Base-by-base conservation (phyloP, 164 flowering plant species). In the Tinospora cordifolia region DNA sequence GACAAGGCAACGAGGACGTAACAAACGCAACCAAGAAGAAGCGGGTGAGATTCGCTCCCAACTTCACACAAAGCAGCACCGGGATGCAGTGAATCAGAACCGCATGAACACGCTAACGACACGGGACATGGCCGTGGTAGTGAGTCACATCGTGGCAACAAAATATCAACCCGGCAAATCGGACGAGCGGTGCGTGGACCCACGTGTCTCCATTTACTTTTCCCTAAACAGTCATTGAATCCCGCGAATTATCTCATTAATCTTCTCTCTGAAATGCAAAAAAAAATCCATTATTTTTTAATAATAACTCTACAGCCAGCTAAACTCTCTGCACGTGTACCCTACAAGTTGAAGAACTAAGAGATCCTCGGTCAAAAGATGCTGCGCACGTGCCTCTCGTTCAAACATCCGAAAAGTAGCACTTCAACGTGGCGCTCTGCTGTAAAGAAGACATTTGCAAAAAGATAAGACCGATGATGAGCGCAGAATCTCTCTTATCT, bases 381-480 rank as follows among this genome's bases (percentile, higher is more conserved):
- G 30, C 69, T 66, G 69, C 69, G 69, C 57, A 66, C 57, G 69
- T 66, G 57, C 57, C 14, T 40, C 51, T 0, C 21, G 30, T 57
- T 66, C 69, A 66, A 66, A 66, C 34, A 66, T 44, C 38, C 19
- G 2, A 44, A 66, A 41, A 26, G 15, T 5, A 24, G 30, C 12
- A 6, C 44, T 44, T 21, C 17, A 21, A 62, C n/a, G 65, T 62
- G 65, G 14, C 39, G 36, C 14, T 62, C 38, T 9, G 65, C 65
- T 62, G 65, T 41, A 41, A 25, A 41, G 68, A 40, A 30, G 6
- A 41, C 5, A 26, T 6, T 12, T 36, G 47, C 22, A 6, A 39
- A 65, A 39, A 65, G 68, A 66, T 66, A 41, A 66, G 68, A 26
- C 7, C 27, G 66, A 64, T 64, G 65, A 63, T 64, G 66, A 64